Evolutionary conservation across 441 rosid species (phyloP).

Genomic region (Eutrema salsugineum): DNA sequence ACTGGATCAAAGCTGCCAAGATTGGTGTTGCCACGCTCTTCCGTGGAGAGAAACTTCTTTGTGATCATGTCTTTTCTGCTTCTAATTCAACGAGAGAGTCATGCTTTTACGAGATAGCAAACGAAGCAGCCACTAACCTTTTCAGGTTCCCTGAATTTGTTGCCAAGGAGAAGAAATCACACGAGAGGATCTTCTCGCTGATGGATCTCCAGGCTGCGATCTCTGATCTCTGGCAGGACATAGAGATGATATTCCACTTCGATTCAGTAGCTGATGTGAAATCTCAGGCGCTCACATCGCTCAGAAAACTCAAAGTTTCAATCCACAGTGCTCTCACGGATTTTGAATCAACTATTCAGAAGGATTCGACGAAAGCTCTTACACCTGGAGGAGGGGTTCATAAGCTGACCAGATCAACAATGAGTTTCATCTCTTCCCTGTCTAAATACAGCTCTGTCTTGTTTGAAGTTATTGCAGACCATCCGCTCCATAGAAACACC

Average conservation of each 20-base stretch:
- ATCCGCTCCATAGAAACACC: constrained; percentile 29
- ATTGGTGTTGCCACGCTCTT: constrained; percentile 44
- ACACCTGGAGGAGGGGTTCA: constrained; percentile 59
- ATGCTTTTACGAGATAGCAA: constrained; percentile 52
- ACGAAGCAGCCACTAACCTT: constrained; percentile 45
- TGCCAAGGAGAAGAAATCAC: constrained; percentile 40
- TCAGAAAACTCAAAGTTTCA: constrained; percentile 41
- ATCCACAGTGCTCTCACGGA: constrained; percentile 32
- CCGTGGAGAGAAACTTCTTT: constrained; percentile 46
- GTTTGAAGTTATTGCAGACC: constrained; percentile 39
- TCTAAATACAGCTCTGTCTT: constrained; percentile 33
- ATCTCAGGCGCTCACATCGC: constrained; percentile 45
- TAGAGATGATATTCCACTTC: constrained; percentile 43
- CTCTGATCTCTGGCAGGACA: constrained; percentile 46
- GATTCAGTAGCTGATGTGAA: constrained; percentile 42
- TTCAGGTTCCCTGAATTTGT: constrained; percentile 53
- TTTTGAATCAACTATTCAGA: constrained; percentile 40
- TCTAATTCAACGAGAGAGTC: constrained; percentile 43
- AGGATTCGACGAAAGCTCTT: constrained; percentile 36
- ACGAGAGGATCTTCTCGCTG: constrained; percentile 39
- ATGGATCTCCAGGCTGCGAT: constrained; percentile 46
- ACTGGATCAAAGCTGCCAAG: constrained; percentile 50
- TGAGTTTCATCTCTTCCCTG: constrained; percentile 42
- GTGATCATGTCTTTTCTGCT: constrained; percentile 52
- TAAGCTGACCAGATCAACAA: constrained; percentile 35